These are phyloP conservation scores for Anisogramma anomala DNA, from an alignment of 2,329 filamentous ascomycete species.

Conservation along the genomic window DNA sequence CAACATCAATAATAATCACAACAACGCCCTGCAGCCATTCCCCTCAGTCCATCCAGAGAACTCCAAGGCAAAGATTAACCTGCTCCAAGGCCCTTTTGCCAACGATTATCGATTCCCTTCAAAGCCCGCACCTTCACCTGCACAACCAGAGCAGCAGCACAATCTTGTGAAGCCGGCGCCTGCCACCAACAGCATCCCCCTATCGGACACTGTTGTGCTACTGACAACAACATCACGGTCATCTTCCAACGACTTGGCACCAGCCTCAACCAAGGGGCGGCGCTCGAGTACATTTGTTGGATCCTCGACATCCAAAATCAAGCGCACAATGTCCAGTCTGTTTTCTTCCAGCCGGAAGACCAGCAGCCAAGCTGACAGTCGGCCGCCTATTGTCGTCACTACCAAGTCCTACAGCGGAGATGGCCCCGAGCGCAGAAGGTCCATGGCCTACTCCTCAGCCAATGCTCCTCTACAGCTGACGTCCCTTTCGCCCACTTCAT, in stretches of 20 bases:
- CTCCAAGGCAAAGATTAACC: conserved; percentile 4
- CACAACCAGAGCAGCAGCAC: background rate
- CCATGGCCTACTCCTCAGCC: conserved; percentile 33
- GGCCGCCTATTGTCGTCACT: conserved; percentile 16
- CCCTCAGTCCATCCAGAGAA: conserved; percentile 9
- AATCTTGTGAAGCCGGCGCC: background rate
- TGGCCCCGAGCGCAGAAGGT: conserved; percentile 30
- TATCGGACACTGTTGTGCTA: conserved; percentile 2
- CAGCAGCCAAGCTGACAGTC: conserved; percentile 21
- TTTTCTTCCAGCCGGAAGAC: conserved; percentile 30
- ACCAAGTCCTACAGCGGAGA: conserved; percentile 5
- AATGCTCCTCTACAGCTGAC: conserved; percentile 35
- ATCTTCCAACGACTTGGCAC: conserved; percentile 19
- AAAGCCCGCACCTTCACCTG: background rate
- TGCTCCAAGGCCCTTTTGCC: conserved; percentile 8
- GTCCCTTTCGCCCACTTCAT: conserved; percentile 37
- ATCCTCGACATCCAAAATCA: conserved; percentile 32
- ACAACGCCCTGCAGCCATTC: conserved; percentile 9
- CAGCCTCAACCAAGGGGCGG: conserved; percentile 22
- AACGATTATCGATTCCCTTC: conserved; percentile 4
- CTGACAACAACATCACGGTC: conserved; percentile 9
- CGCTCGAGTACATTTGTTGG: conserved; percentile 31
- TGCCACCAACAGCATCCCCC: conserved; percentile 1
- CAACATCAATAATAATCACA: too few species aligned
- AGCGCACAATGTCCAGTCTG: conserved; percentile 38